Percentiles rank a stretch among this genome's conserved stretches.
Conservation (phyloP, 148 eudicot genomes). For the Chenopodium berlandieri region DNA sequence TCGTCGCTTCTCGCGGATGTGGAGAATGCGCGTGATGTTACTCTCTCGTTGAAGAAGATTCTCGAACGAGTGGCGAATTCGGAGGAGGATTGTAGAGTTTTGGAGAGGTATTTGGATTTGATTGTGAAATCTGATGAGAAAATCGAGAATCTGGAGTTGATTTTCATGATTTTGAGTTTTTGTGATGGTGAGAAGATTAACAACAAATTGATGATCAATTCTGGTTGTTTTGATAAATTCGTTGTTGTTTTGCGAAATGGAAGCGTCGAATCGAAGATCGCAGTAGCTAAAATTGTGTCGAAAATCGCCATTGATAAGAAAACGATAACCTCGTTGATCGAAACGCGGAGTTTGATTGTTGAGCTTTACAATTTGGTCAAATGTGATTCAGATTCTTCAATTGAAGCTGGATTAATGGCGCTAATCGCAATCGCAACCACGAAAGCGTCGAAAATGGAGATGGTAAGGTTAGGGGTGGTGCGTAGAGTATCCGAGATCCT, state of each 20-base stretch:
- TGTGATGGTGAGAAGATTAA: constrained; percentile 26
- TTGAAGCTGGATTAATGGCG: constrained; percentile 49
- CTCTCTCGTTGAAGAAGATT: constrained; percentile 29
- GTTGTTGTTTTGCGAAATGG: constrained; percentile 37
- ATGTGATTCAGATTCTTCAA: constrained; percentile 28
- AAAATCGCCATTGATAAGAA: constrained; percentile 40
- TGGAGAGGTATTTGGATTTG: constrained; percentile 22
- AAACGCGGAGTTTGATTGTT: constrained; percentile 27
- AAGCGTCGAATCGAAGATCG: constrained; percentile 33
- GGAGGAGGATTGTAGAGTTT: constrained; percentile 37
- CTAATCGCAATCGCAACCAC: constrained; percentile 40
- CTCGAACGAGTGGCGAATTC: constrained; percentile 31
- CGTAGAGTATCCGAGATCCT: constrained; percentile 39
- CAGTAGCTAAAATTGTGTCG: constrained; percentile 40
- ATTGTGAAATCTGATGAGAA: constrained; percentile 19
- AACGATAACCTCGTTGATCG: constrained; percentile 37
- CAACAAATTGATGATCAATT: constrained; percentile 19
- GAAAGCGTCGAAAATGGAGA: constrained; percentile 40
- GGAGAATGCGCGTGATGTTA: neutral
- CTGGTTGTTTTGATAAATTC: constrained; percentile 27
- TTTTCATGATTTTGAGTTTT: constrained; percentile 39
- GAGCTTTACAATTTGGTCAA: constrained; percentile 35
- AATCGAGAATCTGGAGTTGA: constrained; percentile 30
- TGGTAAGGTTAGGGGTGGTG: constrained; percentile 45
- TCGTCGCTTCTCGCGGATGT: neutral